A percentile compares a stretch with the other conserved stretches of the same genome.
Evolutionary conservation across 768 basidiomycete genomes (phyloP).

Genomic region (Rhodotorula sphaerocarpa): DNA sequence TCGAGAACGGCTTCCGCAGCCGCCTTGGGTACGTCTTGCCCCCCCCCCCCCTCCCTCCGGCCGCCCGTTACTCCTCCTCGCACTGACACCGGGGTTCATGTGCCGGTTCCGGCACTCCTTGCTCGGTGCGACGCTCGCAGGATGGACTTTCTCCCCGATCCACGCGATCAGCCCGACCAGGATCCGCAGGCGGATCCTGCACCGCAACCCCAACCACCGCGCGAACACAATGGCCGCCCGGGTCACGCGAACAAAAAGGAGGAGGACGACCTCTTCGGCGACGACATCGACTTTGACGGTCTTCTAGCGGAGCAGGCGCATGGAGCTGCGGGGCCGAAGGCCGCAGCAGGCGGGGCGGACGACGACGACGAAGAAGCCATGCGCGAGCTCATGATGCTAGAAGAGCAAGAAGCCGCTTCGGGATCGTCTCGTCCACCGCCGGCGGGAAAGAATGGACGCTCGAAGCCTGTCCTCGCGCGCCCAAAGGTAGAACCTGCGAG

Average conservation of each 20-base stretch:
- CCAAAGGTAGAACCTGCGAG: too few relatives aligned
- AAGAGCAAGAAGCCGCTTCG: background rate
- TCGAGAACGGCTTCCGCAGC: slow-evolving; percentile 12
- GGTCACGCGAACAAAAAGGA: background rate
- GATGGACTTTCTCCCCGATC: background rate
- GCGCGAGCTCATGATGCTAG: slow-evolving; percentile 4
- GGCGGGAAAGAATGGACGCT: background rate
- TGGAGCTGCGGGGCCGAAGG: too few relatives aligned
- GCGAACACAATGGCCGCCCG: background rate
- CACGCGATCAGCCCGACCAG: background rate
- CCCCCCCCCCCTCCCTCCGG: background rate
- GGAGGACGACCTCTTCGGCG: background rate
- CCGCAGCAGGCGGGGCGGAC: too few relatives aligned
- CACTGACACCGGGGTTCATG: too few relatives aligned
- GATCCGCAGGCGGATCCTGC: background rate
- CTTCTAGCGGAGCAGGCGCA: background rate
- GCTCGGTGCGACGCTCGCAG: too few relatives aligned
- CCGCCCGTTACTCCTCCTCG: too few relatives aligned
- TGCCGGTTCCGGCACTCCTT: too few relatives aligned
- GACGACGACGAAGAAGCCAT: slow-evolving; percentile 15
- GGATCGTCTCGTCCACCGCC: too few relatives aligned
- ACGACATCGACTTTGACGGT: background rate
- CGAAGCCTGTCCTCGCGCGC: too few relatives aligned
- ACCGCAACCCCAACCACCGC: background rate
- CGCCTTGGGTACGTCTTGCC: slow-evolving; percentile 15